Base-by-base conservation (phyloP, 805 yeast genomes). In the Yarrowia deformans region DNA sequence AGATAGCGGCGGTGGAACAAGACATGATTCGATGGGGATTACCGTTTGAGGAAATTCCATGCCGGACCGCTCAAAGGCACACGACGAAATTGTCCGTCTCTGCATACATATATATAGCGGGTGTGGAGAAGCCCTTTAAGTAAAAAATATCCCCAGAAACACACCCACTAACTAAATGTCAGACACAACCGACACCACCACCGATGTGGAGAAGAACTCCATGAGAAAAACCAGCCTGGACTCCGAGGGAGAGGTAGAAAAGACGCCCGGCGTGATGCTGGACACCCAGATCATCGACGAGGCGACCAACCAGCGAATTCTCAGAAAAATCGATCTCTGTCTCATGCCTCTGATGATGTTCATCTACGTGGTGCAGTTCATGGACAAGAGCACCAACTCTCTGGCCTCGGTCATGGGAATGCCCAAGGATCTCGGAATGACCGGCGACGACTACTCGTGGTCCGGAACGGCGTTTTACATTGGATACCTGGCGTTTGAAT, bases 401-500 rank as follows among this genome's bases (percentile, higher is more conserved):
- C 83, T 82, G 56, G 86, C 88, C 0, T 82, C 88, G 7, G 82
- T 87, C 48, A 80, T 84, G 83, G 89, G 87, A 50, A 77, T 84
- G 67, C 77, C 79, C 70, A 75, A 73, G 14, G 88, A 81, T 69
- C 76, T 81, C 71, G 78, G 78, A 70, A 85, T 85, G 85, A 71
- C 71, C 67, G 85, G 83, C 49, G 76, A 71, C 71, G 74, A 69
- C 80, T 81, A 75, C 66, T 71, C 72, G 61, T 85, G 90, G 88
- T 77, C 83, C 16, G 85, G 88, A n/a, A 81, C 88, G 0, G 82
- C 86, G 9, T 88, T 87, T 72, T 87, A 87, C 74, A 74, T 89
- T 50, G 93, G 93, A 2, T 90, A 88, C 74, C 75, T 89, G 63
- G 80, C 79, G 6, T 88, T 86, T 73, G 88, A 86, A 72, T 77